Conservation (phyloP, 139 green algal genomes). For the Volvox reticuliferus region DNA sequence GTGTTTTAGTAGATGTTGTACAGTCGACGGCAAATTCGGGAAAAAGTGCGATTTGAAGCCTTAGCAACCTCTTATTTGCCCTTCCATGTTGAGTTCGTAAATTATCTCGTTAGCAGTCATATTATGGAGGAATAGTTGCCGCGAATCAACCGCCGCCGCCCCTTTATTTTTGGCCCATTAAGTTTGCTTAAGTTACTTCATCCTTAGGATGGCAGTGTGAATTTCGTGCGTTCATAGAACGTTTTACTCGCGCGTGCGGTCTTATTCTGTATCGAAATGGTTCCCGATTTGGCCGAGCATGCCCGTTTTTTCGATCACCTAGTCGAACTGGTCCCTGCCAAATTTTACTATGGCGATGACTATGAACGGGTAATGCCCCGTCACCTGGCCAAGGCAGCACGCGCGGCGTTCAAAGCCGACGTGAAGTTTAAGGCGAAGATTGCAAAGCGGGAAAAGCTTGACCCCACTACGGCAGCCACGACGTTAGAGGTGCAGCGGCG, state of each 20-base stretch:
- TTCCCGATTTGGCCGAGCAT: not conserved
- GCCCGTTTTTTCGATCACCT: slow-evolving; percentile 81
- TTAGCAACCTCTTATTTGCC: too few species aligned
- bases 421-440: slow-evolving; percentile 77
- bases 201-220: not conserved
- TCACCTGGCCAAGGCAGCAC: slow-evolving; percentile 65
- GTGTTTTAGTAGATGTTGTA: too few species aligned
- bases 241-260: not conserved
- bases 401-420: slow-evolving; percentile 61
- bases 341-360: slow-evolving; percentile 68
- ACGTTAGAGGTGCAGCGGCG: slow-evolving; percentile 67
- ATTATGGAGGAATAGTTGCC: too few species aligned
- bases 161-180: too few species aligned
- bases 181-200: not conserved
- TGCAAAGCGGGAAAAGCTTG: slow-evolving; percentile 73
- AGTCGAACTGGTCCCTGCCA: slow-evolving; percentile 78
- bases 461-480: slow-evolving; percentile 69
- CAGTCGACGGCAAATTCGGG: too few species aligned
- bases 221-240: not conserved
- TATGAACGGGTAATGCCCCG: slow-evolving; percentile 55
- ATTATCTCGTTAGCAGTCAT: too few species aligned
- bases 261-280: not conserved
- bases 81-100: too few species aligned
- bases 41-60: too few species aligned
- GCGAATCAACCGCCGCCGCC: too few species aligned